Evolutionary conservation across 805 yeast species (phyloP).

Genomic region (Kodamaea neixiangensis): DNA sequence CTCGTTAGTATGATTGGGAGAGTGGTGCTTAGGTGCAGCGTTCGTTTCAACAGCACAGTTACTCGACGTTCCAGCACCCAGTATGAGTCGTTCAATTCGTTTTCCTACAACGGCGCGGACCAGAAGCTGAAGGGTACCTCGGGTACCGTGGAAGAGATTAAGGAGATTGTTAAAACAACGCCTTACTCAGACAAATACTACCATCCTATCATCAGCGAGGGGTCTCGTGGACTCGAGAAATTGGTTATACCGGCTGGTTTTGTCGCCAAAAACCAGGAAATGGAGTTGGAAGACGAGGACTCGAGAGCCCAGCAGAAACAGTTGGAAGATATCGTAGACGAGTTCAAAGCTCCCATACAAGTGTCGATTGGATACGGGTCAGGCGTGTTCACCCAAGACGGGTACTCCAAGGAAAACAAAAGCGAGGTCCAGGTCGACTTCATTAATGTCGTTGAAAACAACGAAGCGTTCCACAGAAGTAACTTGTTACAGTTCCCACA

Average conservation of each 20-base stretch:
- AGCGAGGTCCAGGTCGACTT: conserved; percentile 73
- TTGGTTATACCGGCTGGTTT: conserved; percentile 19
- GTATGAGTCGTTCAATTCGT: conserved; percentile 2
- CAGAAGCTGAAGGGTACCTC: not conserved
- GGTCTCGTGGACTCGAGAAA: conserved; percentile 24
- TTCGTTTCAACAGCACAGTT: conserved; percentile 13
- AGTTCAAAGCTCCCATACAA: conserved; percentile 70
- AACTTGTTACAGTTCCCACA: conserved; percentile 67
- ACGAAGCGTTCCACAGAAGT: conserved; percentile 72
- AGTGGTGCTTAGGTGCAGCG: conserved; percentile 9
- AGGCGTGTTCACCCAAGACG: conserved; percentile 78
- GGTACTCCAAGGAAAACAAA: conserved; percentile 24
- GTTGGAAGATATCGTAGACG: conserved; percentile 51
- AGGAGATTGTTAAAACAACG: conserved; percentile 11
- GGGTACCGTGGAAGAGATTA: conserved; percentile 2
- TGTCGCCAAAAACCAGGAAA: conserved; percentile 16
- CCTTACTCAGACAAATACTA: conserved; percentile 29
- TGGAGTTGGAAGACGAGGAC: conserved; percentile 12
- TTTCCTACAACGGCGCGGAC: conserved; percentile 2
- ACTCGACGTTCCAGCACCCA: conserved; percentile 3
- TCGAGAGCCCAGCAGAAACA: conserved; percentile 27
- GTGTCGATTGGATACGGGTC: conserved; percentile 94
- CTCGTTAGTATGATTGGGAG: conserved; percentile 11
- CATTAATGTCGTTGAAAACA: conserved; percentile 76
- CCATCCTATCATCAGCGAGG: conserved; percentile 28